Conservation (phyloP, 225 moss, liverwort and hornwort species). For the Bryoerythrophyllum caledonicum region DNA sequence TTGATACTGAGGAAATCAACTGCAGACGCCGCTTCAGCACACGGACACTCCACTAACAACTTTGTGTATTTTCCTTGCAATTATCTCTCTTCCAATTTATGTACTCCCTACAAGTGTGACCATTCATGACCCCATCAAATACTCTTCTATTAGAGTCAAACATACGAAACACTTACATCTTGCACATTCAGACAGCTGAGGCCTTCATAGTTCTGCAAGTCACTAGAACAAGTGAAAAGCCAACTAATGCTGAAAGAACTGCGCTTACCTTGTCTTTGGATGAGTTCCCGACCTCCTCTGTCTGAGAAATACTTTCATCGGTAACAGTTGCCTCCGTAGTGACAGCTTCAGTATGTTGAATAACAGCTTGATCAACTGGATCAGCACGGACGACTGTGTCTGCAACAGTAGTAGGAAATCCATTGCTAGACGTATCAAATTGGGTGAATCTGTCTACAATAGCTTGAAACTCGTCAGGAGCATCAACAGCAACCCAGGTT, state of each 20-base stretch:
- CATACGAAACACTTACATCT: neutral
- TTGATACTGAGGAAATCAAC: neutral
- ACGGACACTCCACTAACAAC: neutral
- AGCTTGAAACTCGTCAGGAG: constrained; percentile 92
- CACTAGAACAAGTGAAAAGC: constrained; percentile 18
- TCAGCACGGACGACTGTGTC: constrained; percentile 51
- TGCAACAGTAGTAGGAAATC: constrained; percentile 36
- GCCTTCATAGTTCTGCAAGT: neutral
- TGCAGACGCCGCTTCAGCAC: constrained; percentile 6
- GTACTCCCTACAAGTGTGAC: neutral
- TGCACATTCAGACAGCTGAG: neutral
- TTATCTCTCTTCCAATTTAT: neutral
- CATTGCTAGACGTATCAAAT: constrained; percentile 53
- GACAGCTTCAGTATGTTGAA: constrained; percentile 30
- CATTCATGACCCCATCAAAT: neutral
- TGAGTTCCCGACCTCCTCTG: constrained; percentile 27
- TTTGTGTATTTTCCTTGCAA: neutral
- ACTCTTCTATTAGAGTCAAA: neutral
- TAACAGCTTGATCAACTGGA: constrained; percentile 38
- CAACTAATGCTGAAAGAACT: neutral
- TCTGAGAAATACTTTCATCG: constrained; percentile 28
- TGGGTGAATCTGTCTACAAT: constrained; percentile 79
- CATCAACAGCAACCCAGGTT: constrained; percentile 92
- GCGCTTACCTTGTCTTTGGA: constrained; percentile 46
- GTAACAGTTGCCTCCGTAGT: constrained; percentile 27